Evolutionary conservation across 164 flowering plant species (phyloP).

Genomic region (Houttuynia cordata): DNA sequence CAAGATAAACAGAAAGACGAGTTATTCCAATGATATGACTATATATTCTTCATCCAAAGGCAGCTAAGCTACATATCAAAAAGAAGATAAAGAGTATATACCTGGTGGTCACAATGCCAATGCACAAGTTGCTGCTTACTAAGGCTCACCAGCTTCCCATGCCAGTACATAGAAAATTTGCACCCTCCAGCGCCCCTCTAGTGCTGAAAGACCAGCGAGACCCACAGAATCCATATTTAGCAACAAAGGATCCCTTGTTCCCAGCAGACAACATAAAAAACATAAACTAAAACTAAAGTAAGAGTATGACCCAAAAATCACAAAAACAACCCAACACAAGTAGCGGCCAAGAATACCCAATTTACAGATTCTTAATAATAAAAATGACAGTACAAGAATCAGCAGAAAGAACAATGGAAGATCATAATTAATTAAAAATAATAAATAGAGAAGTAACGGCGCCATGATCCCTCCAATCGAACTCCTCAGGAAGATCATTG

Average conservation of each 20-base stretch:
- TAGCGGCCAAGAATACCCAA: no score
- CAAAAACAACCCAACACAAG: no score
- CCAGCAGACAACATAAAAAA: no score
- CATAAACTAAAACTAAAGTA: no score
- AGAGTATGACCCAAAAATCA: no score
- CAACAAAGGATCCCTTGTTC: no score
- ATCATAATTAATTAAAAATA: not conserved
- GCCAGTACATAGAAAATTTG: slow-evolving; percentile 64
- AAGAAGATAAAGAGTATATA: slow-evolving; percentile 8
- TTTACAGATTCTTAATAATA: no score
- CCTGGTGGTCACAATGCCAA: slow-evolving; percentile 93
- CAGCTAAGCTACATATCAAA: not conserved
- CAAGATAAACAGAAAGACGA: not conserved
- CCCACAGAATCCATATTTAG: slow-evolving; percentile 94
- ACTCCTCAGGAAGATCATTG: slow-evolving; percentile 54
- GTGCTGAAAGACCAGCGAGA: slow-evolving; percentile 97
- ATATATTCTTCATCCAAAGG: not conserved
- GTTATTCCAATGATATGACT: not conserved
- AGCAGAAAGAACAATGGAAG: no score
- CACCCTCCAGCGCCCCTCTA: slow-evolving; percentile 88
- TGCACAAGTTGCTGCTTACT: slow-evolving; percentile 96
- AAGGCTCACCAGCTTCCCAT: slow-evolving; percentile 70
- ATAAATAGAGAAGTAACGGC: slow-evolving; percentile 39
- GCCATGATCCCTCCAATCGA: slow-evolving; percentile 91
- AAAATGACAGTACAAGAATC: no score